Conservation (phyloP, 2,329 filamentous ascomycete genomes). For the Penicillium sp. region DNA sequence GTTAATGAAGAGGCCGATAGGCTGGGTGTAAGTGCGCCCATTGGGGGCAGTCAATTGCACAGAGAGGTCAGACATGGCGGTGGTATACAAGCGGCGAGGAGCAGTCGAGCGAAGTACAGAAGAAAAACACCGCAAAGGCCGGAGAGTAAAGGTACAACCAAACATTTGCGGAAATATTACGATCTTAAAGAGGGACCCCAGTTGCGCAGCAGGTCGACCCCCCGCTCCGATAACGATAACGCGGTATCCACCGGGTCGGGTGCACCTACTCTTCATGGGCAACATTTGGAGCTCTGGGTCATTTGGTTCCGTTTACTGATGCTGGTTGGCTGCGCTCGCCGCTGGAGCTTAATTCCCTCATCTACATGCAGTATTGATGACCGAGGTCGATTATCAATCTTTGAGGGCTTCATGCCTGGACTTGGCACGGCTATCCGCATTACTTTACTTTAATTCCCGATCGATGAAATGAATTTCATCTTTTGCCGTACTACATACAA, state of each 20-base stretch:
- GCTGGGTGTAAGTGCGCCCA: slow-evolving; percentile 69
- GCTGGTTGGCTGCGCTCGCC: slow-evolving; percentile 12
- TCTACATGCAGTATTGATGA: not conserved
- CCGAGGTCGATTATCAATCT: not conserved
- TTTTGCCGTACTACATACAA: not conserved
- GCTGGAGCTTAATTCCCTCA: not conserved
- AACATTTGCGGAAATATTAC: slow-evolving; percentile 11
- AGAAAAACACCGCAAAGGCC: slow-evolving; percentile 10
- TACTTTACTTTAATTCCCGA: not conserved
- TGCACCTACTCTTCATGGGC: slow-evolving; percentile 35
- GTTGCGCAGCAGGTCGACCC: slow-evolving; percentile 1
- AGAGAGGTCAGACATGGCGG: slow-evolving; percentile 40
- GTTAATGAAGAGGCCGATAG: slow-evolving; percentile 78
- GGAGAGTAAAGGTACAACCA: slow-evolving; percentile 6
- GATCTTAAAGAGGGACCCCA: slow-evolving; percentile 5
- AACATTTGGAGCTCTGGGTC: slow-evolving; percentile 7
- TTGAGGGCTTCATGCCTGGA: not conserved
- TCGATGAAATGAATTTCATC: not conserved
- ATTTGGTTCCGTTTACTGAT: not conserved
- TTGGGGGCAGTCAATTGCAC: slow-evolving; percentile 72
- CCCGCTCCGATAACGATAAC: slow-evolving; percentile 25
- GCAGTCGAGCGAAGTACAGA: slow-evolving; percentile 3
- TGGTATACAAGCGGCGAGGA: slow-evolving; percentile 26
- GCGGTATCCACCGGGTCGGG: slow-evolving; percentile 25
- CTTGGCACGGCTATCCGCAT: not conserved